phyloP scores from a whole-genome alignment of 345 rosid species.

The Raphanus raphanistrum region DNA sequence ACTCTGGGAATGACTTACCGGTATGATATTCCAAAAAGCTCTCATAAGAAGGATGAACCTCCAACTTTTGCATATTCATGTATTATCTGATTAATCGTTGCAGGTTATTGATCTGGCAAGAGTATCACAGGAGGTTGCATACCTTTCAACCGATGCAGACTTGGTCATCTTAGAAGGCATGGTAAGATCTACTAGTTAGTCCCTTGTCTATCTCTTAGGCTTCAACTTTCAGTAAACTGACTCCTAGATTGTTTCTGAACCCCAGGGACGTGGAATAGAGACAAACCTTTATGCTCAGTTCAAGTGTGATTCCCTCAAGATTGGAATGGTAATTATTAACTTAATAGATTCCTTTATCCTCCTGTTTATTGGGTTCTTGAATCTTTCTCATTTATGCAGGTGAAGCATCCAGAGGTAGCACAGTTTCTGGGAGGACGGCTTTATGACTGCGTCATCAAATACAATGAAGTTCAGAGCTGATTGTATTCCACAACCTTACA shows the following conservation, averaged over 20 bases:
- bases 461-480: conserved; percentile 58
- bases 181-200: conserved; percentile 50
- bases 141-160: conserved; percentile 82
- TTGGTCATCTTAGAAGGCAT: conserved; percentile 95
- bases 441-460: conserved; percentile 94
- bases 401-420: conserved; percentile 96
- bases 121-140: conserved; percentile 87
- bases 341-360: background rate
- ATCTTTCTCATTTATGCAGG: conserved; percentile 50
- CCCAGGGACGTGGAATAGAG: conserved; percentile 97
- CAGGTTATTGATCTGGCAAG: conserved; percentile 96
- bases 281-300: conserved; percentile 96
- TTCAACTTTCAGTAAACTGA: conserved; percentile 21
- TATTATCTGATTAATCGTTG: conserved; percentile 5
- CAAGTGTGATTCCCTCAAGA: conserved; percentile 94
- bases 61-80: background rate
- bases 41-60: background rate
- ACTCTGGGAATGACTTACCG: conserved; percentile 96
- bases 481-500: conserved; percentile 11
- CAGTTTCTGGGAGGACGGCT: conserved; percentile 98
- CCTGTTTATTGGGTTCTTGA: background rate
- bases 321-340: conserved; percentile 72
- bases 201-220: conserved; percentile 1
- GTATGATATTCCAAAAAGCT: conserved; percentile 50
- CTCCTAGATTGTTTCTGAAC: conserved; percentile 24